Percentiles rank a stretch among this genome's conserved stretches.
Conservation (phyloP, 768 basidiomycete genomes). For the Galerina sulciceps region DNA sequence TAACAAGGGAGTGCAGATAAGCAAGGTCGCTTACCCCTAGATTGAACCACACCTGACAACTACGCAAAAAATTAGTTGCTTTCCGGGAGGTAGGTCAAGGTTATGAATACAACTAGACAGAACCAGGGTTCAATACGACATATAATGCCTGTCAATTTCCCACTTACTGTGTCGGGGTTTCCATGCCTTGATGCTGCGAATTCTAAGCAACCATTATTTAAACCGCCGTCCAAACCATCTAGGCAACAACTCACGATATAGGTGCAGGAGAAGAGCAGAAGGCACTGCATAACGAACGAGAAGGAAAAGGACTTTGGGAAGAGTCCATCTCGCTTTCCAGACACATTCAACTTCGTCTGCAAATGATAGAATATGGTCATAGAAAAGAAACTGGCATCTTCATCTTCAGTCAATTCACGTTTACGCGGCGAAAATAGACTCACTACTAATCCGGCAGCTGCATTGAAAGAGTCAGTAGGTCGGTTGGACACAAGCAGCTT, state of each 20-base stretch:
- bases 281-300: constrained; percentile 43
- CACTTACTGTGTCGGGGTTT: constrained; percentile 6
- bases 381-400: constrained; percentile 35
- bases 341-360: constrained; percentile 43
- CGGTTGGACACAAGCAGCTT: no score
- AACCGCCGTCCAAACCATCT: background rate
- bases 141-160: background rate
- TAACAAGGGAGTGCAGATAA: background rate
- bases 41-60: constrained; percentile 19
- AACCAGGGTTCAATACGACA: background rate
- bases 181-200: background rate
- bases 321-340: constrained; percentile 40
- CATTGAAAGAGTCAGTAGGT: no score
- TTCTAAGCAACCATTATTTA: background rate
- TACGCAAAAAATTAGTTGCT: background rate
- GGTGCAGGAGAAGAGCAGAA: constrained; percentile 28
- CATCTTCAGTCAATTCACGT: background rate
- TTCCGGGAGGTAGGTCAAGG: background rate
- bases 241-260: constrained; percentile 29
- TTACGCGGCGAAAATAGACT: no score
- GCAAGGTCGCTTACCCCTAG: constrained; percentile 2
- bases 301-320: constrained; percentile 43
- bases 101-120: background rate
- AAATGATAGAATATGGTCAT: constrained; percentile 46
- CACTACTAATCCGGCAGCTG: no score